phyloP scores from a whole-genome alignment of 495 filamentous ascomycete species.

The Staphylotrichum longicolle region DNA sequence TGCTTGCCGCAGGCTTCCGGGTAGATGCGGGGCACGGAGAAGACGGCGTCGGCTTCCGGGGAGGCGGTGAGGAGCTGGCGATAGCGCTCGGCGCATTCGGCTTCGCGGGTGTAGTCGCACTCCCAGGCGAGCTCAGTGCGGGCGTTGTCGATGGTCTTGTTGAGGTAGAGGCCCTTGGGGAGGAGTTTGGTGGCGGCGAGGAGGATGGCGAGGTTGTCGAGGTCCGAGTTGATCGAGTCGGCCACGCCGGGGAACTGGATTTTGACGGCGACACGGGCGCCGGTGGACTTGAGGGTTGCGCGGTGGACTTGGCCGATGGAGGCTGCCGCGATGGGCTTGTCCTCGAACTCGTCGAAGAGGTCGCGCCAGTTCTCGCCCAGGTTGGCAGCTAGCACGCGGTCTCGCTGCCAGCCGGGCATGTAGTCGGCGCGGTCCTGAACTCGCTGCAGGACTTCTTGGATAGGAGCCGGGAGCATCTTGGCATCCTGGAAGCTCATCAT shows the following conservation, averaged over 20 bases:
- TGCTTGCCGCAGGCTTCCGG: slow-evolving; percentile 77
- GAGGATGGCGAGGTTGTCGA: slow-evolving; percentile 86
- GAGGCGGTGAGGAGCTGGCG: slow-evolving; percentile 61
- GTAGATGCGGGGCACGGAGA: slow-evolving; percentile 75
- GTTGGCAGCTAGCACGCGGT: slow-evolving; percentile 74
- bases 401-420: slow-evolving; percentile 90
- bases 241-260: slow-evolving; percentile 98
- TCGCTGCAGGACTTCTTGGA: slow-evolving; percentile 83
- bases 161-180: slow-evolving; percentile 87
- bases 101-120: slow-evolving; percentile 92
- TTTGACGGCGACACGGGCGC: slow-evolving; percentile 83
- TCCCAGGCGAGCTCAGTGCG: slow-evolving; percentile 91
- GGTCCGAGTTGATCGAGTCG: slow-evolving; percentile 89
- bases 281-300: slow-evolving; percentile 72
- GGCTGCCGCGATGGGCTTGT: slow-evolving; percentile 91
- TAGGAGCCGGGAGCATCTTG: slow-evolving; percentile 86
- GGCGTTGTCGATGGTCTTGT: slow-evolving; percentile 98
- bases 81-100: slow-evolving; percentile 73
- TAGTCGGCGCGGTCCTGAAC: slow-evolving; percentile 98
- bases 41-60: slow-evolving; percentile 65
- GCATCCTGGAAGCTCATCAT: slow-evolving; percentile 98
- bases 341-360: slow-evolving; percentile 79
- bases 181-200: slow-evolving; percentile 85
- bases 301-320: slow-evolving; percentile 96
- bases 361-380: slow-evolving; percentile 84